Evolutionary conservation across 306 rosid species (phyloP).

Genomic region (Styphnolobium japonicum): DNA sequence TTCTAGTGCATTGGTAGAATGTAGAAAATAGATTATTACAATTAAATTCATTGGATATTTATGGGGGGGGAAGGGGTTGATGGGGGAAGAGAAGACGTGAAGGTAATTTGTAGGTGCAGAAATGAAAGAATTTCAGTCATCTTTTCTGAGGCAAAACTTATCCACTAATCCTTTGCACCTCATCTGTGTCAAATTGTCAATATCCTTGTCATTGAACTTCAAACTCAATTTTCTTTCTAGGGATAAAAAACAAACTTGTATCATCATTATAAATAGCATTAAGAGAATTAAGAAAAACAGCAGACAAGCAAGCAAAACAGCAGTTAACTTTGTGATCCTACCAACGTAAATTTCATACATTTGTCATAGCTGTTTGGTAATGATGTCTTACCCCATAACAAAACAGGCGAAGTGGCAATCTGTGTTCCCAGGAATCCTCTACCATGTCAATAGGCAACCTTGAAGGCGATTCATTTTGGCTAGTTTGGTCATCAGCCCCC

Average conservation of each 20-base stretch:
- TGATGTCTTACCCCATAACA: slow-evolving; percentile 78
- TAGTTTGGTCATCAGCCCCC: slow-evolving; percentile 34
- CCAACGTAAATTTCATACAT: neutral
- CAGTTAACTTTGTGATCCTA: neutral
- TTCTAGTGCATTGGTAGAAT: neutral
- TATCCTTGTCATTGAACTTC: neutral
- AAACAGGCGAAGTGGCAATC: slow-evolving; percentile 56
- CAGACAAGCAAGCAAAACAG: neutral
- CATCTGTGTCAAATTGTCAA: neutral
- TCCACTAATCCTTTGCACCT: neutral
- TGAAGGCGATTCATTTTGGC: slow-evolving; percentile 33
- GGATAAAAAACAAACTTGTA: neutral
- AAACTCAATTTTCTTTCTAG: neutral
- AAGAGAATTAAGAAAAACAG: slow-evolving; percentile 1
- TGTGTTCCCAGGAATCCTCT: slow-evolving; percentile 49
- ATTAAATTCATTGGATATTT: neutral
- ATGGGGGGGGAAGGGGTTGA: neutral
- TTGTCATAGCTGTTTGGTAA: slow-evolving; percentile 18
- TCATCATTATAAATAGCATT: neutral
- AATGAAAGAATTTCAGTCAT: slow-evolving; percentile 1
- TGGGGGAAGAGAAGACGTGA: neutral
- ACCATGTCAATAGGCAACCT: slow-evolving; percentile 40
- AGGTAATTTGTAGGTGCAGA: neutral
- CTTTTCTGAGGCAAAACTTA: slow-evolving; percentile 10
- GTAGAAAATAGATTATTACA: neutral